Evolutionary conservation across 768 basidiomycete genomes (phyloP).

Genomic region (Phylloporus sp.): DNA sequence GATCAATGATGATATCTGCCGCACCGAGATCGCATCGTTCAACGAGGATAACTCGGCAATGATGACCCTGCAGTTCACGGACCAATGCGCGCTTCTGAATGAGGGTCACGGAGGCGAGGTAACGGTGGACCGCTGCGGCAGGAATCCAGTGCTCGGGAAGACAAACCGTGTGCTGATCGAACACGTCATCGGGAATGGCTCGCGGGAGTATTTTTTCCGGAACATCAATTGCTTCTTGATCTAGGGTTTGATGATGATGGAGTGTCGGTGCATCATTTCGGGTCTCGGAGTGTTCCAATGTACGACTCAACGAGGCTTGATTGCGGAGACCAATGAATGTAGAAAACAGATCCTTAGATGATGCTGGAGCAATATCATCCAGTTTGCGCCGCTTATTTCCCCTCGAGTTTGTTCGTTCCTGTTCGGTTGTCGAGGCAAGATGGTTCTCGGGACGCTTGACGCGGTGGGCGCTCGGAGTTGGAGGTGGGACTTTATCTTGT

Average conservation of each 20-base stretch:
- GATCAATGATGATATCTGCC: slow-evolving; percentile 64
- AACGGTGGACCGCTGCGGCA: slow-evolving; percentile 47
- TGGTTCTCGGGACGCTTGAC: background rate
- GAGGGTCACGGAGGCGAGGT: slow-evolving; percentile 63
- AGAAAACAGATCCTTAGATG: slow-evolving; percentile 24
- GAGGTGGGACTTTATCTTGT: slow-evolving; percentile 3
- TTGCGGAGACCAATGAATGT: slow-evolving; percentile 26
- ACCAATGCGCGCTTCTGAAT: slow-evolving; percentile 65
- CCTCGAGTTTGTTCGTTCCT: slow-evolving; percentile 1
- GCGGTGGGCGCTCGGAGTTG: slow-evolving; percentile 1
- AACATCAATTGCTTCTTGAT: slow-evolving; percentile 1
- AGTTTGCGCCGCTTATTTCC: slow-evolving; percentile 23
- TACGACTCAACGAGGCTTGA: slow-evolving; percentile 5
- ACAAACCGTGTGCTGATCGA: slow-evolving; percentile 40
- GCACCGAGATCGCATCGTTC: slow-evolving; percentile 60
- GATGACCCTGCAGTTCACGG: slow-evolving; percentile 40
- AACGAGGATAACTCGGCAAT: slow-evolving; percentile 50
- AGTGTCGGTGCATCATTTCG: slow-evolving; percentile 8
- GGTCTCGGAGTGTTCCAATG: slow-evolving; percentile 9
- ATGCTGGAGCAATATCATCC: slow-evolving; percentile 20
- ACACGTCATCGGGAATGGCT: slow-evolving; percentile 37
- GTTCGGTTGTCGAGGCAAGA: background rate
- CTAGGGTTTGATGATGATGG: too few relatives aligned
- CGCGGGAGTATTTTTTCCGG: slow-evolving; percentile 18
- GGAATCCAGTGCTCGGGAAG: slow-evolving; percentile 32